Conservation (phyloP, 805 yeast species). For the Candida odintsovae region DNA sequence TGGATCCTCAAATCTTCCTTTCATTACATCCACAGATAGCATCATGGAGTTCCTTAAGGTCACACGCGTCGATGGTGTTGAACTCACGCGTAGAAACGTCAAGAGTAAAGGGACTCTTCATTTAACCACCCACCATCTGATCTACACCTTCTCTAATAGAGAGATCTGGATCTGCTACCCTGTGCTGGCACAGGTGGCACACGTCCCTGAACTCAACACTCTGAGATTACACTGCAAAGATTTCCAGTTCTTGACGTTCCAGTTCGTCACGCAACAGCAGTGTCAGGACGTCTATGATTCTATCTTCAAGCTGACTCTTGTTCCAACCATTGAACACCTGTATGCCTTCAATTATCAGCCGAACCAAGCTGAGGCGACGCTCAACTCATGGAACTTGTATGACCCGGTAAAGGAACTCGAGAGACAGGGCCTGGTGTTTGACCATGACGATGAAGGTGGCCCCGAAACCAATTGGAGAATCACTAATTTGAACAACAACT, state of each 20-base stretch:
- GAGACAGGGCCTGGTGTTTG: conserved; percentile 58
- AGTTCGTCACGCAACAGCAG: conserved; percentile 51
- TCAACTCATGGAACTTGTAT: conserved; percentile 72
- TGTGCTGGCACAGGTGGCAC: conserved; percentile 48
- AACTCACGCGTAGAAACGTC: background rate
- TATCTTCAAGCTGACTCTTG: conserved; percentile 58
- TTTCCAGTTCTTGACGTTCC: conserved; percentile 75
- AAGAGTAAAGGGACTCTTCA: conserved; percentile 49
- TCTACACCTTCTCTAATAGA: conserved; percentile 42
- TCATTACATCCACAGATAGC: background rate
- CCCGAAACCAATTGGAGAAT: conserved; percentile 55
- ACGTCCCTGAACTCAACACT: conserved; percentile 35
- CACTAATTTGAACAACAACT: conserved; percentile 56
- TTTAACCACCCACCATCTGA: conserved; percentile 70
- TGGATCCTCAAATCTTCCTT: background rate
- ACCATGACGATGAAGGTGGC: conserved; percentile 10
- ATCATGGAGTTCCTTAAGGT: background rate
- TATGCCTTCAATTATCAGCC: conserved; percentile 84
- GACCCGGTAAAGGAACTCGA: conserved; percentile 57
- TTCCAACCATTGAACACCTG: conserved; percentile 46
- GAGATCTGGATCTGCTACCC: conserved; percentile 95
- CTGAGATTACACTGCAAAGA: conserved; percentile 78
- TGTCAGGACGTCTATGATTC: conserved; percentile 72
- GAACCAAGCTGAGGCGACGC: conserved; percentile 56
- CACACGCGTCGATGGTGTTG: background rate